A percentile compares a stretch with the other conserved stretches of the same genome.
Evolutionary conservation across 1,139 yeast species (phyloP).

Genomic region (Suhomyces yuchorum): DNA sequence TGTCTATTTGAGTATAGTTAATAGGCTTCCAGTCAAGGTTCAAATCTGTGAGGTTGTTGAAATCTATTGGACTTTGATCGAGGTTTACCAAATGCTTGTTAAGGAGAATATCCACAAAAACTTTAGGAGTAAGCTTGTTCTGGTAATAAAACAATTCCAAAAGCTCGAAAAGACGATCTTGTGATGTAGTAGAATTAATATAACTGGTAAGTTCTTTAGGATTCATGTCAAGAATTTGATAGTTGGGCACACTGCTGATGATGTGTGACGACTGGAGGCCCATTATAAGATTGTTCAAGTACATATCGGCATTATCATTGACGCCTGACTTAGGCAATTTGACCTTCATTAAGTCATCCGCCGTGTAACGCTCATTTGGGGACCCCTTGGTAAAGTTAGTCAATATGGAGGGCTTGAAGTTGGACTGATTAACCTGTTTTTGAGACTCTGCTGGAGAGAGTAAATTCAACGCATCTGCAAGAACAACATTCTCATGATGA

Average conservation of each 20-base stretch:
- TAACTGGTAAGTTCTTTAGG: slow-evolving; percentile 24
- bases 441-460: slow-evolving; percentile 26
- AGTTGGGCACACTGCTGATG: slow-evolving; percentile 8
- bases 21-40: slow-evolving; percentile 20
- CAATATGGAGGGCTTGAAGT: slow-evolving; percentile 41
- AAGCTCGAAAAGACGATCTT: slow-evolving; percentile 32
- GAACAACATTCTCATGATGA: slow-evolving; percentile 26
- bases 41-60: slow-evolving; percentile 13
- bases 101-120: slow-evolving; percentile 32
- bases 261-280: slow-evolving; percentile 22
- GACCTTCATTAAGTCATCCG: slow-evolving; percentile 17
- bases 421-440: slow-evolving; percentile 5
- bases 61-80: slow-evolving; percentile 24
- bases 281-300: slow-evolving; percentile 24
- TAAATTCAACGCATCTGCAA: slow-evolving; percentile 46
- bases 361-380: slow-evolving; percentile 30
- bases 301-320: slow-evolving; percentile 17
- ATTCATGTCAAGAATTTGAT: slow-evolving; percentile 20
- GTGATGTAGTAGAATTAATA: slow-evolving; percentile 26
- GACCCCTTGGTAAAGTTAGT: slow-evolving; percentile 37
- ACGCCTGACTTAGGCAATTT: slow-evolving; percentile 14
- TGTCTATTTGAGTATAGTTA: slow-evolving; percentile 27
- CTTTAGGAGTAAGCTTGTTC: slow-evolving; percentile 27
- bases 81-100: slow-evolving; percentile 30
- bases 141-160: slow-evolving; percentile 31